Evolutionary conservation across 768 basidiomycete genomes (phyloP).

Genomic region (Melanogaster broomeanus): DNA sequence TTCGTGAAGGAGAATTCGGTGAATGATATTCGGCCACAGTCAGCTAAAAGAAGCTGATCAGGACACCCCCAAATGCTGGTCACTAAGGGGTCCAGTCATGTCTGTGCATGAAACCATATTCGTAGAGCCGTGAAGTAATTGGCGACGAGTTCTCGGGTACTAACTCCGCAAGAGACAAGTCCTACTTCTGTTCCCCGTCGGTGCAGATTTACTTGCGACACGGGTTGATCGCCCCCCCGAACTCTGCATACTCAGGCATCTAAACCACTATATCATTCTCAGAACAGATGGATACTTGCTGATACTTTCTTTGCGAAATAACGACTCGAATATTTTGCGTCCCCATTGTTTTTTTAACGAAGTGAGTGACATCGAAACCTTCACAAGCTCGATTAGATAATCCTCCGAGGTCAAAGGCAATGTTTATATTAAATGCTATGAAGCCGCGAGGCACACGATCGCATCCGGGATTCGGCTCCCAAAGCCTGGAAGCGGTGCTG

Average conservation of each 20-base stretch:
- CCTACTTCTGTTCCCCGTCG: conserved; percentile 32
- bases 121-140: conserved; percentile 34
- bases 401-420: conserved; percentile 29
- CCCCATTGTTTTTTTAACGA: no score
- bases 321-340: no score
- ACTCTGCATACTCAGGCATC: conserved; percentile 5
- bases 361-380: no score
- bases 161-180: conserved; percentile 35
- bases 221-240: conserved; percentile 20
- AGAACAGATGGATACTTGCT: conserved; percentile 5
- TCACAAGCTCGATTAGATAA: conserved; percentile 30
- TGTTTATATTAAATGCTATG: conserved; percentile 1
- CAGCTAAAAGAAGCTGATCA: conserved; percentile 30
- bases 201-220: conserved; percentile 28
- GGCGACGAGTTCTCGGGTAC: conserved; percentile 29
- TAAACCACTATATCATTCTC: no score
- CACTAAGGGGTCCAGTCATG: conserved; percentile 28
- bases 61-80: conserved; percentile 8
- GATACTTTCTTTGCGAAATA: conserved; percentile 13
- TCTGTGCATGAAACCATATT: conserved; percentile 35
- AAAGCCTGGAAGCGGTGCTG: conserved; percentile 18
- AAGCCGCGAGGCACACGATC: background rate
- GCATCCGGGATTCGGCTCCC: conserved; percentile 14
- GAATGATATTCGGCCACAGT: conserved; percentile 20
- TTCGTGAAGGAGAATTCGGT: conserved; percentile 27